phyloP scores from a whole-genome alignment of 1,284 basidiomycete genomes.

The Heimioporus retisporus region DNA sequence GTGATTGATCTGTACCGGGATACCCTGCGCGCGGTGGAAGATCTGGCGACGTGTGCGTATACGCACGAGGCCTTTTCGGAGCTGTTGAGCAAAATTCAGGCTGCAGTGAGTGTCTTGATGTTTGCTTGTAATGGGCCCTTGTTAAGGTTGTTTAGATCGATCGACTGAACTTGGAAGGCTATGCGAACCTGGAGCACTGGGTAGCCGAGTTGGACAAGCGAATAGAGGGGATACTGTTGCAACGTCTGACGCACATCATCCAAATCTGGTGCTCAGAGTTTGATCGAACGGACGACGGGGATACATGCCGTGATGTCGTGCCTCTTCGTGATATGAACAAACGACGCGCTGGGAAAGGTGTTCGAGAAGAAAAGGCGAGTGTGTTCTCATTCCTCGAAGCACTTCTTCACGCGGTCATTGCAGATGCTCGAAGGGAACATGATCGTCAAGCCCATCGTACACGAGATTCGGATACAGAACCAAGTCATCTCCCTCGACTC shows the following conservation, averaged over 20 bases:
- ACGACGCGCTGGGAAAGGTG: constrained; percentile 70
- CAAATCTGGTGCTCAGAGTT: constrained; percentile 93
- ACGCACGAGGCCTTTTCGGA: constrained; percentile 84
- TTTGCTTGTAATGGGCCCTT: not conserved
- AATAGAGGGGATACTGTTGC: constrained; percentile 88
- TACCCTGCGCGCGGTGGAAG: constrained; percentile 86
- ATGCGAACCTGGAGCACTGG: constrained; percentile 98
- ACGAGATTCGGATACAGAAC: constrained; percentile 98
- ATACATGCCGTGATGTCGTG: constrained; percentile 62
- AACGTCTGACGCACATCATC: constrained; percentile 83
- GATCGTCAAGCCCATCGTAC: constrained; percentile 85
- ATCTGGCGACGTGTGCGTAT: constrained; percentile 90
- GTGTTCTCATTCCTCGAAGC: not conserved
- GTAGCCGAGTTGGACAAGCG: constrained; percentile 89
- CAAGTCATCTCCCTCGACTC: constrained; percentile 99
- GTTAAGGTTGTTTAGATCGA: constrained; percentile 73
- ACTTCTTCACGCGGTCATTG: constrained; percentile 2
- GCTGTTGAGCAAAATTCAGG: constrained; percentile 86
- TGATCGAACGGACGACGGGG: constrained; percentile 73
- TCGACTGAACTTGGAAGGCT: constrained; percentile 95
- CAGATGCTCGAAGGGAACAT: constrained; percentile 78
- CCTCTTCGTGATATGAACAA: constrained; percentile 69
- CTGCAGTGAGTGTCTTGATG: constrained; percentile 66
- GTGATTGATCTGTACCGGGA: constrained; percentile 94
- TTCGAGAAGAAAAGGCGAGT: constrained; percentile 79